Percentiles rank a stretch among this genome's conserved stretches.
These are phyloP conservation scores for Fusarium luffae DNA, from an alignment of 2,329 filamentous ascomycete species.

Conservation along the genomic window DNA sequence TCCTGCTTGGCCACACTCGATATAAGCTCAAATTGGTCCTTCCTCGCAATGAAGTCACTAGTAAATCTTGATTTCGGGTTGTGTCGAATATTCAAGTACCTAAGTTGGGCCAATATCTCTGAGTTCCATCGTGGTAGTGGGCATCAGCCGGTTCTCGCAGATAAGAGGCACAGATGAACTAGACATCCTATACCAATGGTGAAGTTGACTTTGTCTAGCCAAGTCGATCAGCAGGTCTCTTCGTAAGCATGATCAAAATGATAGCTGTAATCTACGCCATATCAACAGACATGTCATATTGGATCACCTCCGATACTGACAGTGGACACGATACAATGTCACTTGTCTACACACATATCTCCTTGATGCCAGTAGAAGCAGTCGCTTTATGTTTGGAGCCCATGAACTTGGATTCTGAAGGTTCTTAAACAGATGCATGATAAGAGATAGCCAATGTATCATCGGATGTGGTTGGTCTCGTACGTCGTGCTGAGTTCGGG, in stretches of 20 bases:
- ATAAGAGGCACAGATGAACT: not conserved
- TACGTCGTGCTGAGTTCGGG: not conserved
- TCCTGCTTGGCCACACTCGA: not conserved
- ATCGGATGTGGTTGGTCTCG: not conserved
- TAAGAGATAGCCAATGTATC: not conserved
- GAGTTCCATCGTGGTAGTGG: not conserved
- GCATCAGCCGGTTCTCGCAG: not conserved
- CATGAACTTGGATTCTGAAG: too few species aligned
- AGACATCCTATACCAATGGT: too few species aligned
- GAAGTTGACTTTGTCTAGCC: too few species aligned
- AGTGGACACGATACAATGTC: not conserved
- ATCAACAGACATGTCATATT: not conserved
- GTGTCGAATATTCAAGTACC: accelerated
- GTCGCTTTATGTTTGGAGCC: too few species aligned
- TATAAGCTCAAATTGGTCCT: not conserved
- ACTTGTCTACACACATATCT: not conserved
- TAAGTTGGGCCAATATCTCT: not conserved
- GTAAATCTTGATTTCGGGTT: not conserved
- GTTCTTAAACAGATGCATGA: too few species aligned
- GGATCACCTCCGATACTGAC: not conserved
- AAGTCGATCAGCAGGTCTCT: too few species aligned
- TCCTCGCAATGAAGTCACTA: not conserved
- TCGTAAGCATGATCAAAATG: not conserved
- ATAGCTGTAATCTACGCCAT: accelerated
- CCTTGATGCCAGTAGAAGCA: not conserved